Percentiles rank a stretch among this genome's conserved stretches.
Conservation (phyloP, 75 land plant genomes). For the Selaginella moellendorffii region DNA sequence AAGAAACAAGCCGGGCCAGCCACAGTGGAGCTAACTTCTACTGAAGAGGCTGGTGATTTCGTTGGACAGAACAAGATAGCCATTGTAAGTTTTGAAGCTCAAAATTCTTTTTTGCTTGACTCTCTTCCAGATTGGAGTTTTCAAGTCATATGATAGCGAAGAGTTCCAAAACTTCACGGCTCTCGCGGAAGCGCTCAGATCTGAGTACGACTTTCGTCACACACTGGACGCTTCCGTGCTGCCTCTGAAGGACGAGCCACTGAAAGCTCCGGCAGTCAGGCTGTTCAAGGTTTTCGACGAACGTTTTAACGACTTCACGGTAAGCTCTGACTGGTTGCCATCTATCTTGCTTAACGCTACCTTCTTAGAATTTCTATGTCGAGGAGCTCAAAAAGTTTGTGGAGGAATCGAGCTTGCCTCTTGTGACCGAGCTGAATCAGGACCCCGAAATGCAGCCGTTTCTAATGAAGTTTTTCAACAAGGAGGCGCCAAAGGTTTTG, state of each 20-base stretch:
- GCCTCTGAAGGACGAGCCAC: slow-evolving; percentile 47
- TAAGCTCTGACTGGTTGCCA: neutral
- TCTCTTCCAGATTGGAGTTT: slow-evolving; percentile 75
- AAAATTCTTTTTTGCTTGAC: neutral
- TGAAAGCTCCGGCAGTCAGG: slow-evolving; percentile 46
- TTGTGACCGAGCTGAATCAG: slow-evolving; percentile 44
- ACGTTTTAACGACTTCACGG: slow-evolving; percentile 59
- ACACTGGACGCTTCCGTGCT: slow-evolving; percentile 52
- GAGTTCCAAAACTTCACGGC: slow-evolving; percentile 44
- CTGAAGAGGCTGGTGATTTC: slow-evolving; percentile 14
- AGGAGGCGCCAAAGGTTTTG: neutral
- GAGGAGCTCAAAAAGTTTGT: slow-evolving; percentile 59
- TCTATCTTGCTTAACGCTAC: neutral
- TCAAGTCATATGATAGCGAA: slow-evolving; percentile 39
- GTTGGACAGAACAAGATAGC: slow-evolving; percentile 23
- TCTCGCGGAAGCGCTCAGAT: slow-evolving; percentile 58
- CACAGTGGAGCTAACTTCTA: slow-evolving; percentile 44
- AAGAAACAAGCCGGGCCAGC: slow-evolving; percentile 85
- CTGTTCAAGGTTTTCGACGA: slow-evolving; percentile 88
- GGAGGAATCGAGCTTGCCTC: slow-evolving; percentile 54
- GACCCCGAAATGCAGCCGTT: slow-evolving; percentile 43
- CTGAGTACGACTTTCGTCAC: slow-evolving; percentile 75
- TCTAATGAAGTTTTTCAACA: slow-evolving; percentile 58
- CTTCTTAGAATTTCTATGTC: slow-evolving; percentile 48
- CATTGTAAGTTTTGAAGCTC: slow-evolving; percentile 29